Percentiles rank a stretch among this genome's conserved stretches.
Evolutionary conservation across 2,329 filamentous ascomycete genomes (phyloP).

Genomic region (Ophiostoma himal-ulmi): DNA sequence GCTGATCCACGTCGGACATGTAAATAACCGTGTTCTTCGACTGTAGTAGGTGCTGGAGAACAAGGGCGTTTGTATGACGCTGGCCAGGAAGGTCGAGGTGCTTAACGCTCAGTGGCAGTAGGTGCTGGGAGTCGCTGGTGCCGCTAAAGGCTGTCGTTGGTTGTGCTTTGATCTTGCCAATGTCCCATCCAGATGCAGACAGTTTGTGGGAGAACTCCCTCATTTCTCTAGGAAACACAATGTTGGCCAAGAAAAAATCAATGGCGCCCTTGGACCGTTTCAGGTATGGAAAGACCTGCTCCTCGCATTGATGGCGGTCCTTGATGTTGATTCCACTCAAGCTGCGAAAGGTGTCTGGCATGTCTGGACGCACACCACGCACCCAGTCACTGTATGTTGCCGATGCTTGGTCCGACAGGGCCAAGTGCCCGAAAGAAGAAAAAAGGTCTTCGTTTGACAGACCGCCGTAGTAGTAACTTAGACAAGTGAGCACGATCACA

Average conservation of each 20-base stretch:
- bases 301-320: constrained; percentile 44
- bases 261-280: constrained; percentile 48
- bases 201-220: constrained; percentile 60
- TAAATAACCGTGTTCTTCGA: constrained; percentile 43
- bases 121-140: constrained; percentile 56
- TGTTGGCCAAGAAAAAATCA: constrained; percentile 55
- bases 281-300: constrained; percentile 48
- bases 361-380: constrained; percentile 27
- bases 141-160: constrained; percentile 63
- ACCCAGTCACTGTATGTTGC: constrained; percentile 50
- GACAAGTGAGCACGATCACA: constrained; percentile 49
- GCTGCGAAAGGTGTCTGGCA: constrained; percentile 37
- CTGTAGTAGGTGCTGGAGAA: constrained; percentile 54
- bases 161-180: constrained; percentile 43
- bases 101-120: constrained; percentile 51
- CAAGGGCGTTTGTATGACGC: constrained; percentile 61
- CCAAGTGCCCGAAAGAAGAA: constrained; percentile 42
- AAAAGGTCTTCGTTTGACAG: constrained; percentile 47
- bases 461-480: constrained; percentile 54
- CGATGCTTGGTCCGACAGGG: constrained; percentile 46
- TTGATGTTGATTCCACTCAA: constrained; percentile 53
- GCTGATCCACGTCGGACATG: constrained; percentile 23
- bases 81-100: constrained; percentile 52
- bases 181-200: constrained; percentile 62
- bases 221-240: constrained; percentile 57